A percentile compares a stretch with the other conserved stretches of the same genome.
These are phyloP conservation scores for Symbiodinium pilosum DNA, from an alignment of 73 alveolate species.

Conservation along the genomic window DNA sequence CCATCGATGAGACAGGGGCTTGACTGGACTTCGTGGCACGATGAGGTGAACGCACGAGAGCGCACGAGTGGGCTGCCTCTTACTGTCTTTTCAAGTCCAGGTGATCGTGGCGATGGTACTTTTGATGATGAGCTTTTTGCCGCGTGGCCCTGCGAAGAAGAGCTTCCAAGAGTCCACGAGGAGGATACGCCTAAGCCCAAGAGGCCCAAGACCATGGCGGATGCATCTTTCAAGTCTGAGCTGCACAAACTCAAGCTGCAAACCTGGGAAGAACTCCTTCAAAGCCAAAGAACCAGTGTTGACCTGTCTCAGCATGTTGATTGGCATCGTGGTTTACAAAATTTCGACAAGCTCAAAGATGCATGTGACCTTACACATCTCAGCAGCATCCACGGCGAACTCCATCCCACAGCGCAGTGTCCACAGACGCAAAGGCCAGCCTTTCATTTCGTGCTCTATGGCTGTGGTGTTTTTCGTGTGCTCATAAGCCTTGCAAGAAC, in stretches of 20 bases:
- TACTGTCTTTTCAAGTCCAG: neutral
- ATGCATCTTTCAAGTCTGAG: neutral
- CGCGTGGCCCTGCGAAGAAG: slow-evolving; percentile 3
- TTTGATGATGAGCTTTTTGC: neutral
- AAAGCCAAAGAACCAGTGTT: neutral
- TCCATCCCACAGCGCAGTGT: neutral
- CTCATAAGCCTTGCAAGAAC: neutral
- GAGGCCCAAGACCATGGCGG: neutral
- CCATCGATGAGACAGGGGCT: neutral
- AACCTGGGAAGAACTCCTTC: neutral
- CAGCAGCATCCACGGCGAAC: neutral
- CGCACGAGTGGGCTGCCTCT: neutral
- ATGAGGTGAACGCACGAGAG: neutral
- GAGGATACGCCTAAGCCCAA: neutral
- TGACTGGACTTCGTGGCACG: neutral
- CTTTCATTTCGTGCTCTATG: neutral
- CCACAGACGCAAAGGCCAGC: neutral
- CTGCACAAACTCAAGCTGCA: neutral
- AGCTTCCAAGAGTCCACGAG: neutral
- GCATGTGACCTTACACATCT: neutral
- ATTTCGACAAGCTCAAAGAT: neutral
- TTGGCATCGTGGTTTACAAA: neutral
- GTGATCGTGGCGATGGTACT: neutral
- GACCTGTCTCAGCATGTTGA: neutral
- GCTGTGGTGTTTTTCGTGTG: neutral